phyloP scores from a whole-genome alignment of 2,329 filamentous ascomycete species.

The Mycosphaerella arachidis region DNA sequence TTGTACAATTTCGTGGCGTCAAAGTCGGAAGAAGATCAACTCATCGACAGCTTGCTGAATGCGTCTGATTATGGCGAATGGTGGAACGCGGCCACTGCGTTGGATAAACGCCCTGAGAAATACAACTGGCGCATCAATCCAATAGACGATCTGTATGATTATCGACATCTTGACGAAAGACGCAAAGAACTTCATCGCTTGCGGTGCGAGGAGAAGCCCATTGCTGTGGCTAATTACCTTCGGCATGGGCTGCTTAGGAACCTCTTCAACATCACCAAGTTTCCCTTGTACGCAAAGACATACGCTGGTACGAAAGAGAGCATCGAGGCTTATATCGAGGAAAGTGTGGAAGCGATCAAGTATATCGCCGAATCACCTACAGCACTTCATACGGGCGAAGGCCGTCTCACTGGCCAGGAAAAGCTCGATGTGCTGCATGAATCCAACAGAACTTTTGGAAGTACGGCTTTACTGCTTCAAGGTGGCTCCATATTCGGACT shows the following conservation, averaged over 20 bases:
- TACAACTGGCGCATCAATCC: conserved; percentile 22
- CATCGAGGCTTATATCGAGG: conserved; percentile 86
- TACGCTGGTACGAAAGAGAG: conserved; percentile 89
- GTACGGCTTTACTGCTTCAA: conserved; percentile 73
- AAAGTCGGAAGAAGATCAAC: conserved; percentile 6
- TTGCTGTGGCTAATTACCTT: conserved; percentile 72
- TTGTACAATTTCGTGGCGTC: conserved; percentile 1
- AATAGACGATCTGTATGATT: conserved; percentile 20
- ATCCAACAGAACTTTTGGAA: conserved; percentile 82
- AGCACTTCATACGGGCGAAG: conserved; percentile 11
- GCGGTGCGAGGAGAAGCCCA: conserved; percentile 13
- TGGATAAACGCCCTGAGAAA: conserved; percentile 13
- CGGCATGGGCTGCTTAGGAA: conserved; percentile 76
- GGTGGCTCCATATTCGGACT: conserved; percentile 88
- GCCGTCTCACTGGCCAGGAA: conserved; percentile 61
- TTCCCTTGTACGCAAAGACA: conserved; percentile 75
- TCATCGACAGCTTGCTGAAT: conserved; percentile 11
- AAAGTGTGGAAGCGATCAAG: conserved; percentile 74
- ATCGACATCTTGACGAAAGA: conserved; percentile 18
- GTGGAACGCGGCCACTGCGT: conserved; percentile 15
- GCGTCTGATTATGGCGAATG: conserved; percentile 18
- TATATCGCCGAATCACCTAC: conserved; percentile 68
- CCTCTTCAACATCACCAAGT: conserved; percentile 79
- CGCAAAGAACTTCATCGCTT: conserved; percentile 12
- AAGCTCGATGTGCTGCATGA: conserved; percentile 86